These are phyloP conservation scores for Phytophthora europaea DNA, from an alignment of 352 stramenopile species.

Conservation along the genomic window DNA sequence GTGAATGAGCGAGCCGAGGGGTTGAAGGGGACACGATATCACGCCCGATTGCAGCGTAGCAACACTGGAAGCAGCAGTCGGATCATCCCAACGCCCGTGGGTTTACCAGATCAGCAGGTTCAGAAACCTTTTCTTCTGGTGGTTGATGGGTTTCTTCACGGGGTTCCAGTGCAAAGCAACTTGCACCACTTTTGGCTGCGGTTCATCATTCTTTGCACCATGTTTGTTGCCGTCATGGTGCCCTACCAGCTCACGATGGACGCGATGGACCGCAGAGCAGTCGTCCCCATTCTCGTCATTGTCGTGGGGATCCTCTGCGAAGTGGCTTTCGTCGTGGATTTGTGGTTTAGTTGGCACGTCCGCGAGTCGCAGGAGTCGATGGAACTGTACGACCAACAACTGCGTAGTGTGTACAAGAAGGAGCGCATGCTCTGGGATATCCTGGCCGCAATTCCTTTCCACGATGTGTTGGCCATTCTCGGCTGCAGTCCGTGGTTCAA, in stretches of 20 bases:
- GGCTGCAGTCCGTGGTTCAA: constrained; percentile 39
- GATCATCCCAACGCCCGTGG: not conserved
- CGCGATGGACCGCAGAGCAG: not conserved
- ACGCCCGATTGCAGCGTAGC: not conserved
- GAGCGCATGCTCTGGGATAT: constrained; percentile 55
- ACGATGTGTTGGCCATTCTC: constrained; percentile 52
- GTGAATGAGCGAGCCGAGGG: not conserved
- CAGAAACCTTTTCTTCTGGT: not conserved
- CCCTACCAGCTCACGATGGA: constrained; percentile 4
- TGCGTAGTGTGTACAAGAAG: constrained; percentile 43
- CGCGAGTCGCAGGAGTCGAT: constrained; percentile 42
- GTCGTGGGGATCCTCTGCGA: not conserved
- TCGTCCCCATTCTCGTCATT: not conserved
- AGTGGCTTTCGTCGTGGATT: not conserved
- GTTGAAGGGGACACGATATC: not conserved
- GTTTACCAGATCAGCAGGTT: not conserved
- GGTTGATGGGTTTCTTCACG: not conserved
- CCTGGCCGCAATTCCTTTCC: constrained; percentile 42
- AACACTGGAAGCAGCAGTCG: not conserved
- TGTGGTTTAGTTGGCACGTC: constrained; percentile 24
- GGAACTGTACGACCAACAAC: constrained; percentile 60
- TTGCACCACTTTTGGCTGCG: not conserved
- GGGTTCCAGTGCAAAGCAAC: not conserved
- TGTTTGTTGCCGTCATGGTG: constrained; percentile 1
- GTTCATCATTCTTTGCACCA: not conserved